A percentile compares a stretch with the other conserved stretches of the same genome.
Conservation (phyloP, 257 asterid species). For the Fraxinus quadrangulata region DNA sequence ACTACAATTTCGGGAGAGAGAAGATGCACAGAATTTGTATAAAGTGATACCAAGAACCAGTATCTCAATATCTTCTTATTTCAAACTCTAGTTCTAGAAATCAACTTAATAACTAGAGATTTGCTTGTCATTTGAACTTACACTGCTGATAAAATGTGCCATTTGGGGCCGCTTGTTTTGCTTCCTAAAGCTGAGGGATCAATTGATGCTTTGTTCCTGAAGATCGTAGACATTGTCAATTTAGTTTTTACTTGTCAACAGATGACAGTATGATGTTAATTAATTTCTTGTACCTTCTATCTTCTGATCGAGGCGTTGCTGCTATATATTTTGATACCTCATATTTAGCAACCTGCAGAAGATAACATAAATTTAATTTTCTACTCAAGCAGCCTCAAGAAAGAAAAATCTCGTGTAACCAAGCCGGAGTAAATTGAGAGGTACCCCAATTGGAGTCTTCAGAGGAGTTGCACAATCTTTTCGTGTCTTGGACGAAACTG, state of each 20-base stretch:
- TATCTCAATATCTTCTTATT: neutral
- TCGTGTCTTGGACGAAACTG: conserved; percentile 23
- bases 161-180: conserved; percentile 66
- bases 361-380: conserved; percentile 1
- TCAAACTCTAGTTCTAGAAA: neutral
- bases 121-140: conserved; percentile 39
- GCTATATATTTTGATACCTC: conserved; percentile 39
- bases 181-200: conserved; percentile 54
- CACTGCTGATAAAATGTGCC: conserved; percentile 78
- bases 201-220: conserved; percentile 58
- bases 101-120: neutral
- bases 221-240: neutral
- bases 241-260: conserved; percentile 5
- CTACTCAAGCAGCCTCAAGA: neutral
- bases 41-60: neutral
- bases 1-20: neutral
- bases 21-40: neutral
- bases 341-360: conserved; percentile 47
- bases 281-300: conserved; percentile 44
- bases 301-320: conserved; percentile 54
- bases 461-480: conserved; percentile 54
- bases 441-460: conserved; percentile 55
- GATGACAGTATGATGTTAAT: neutral
- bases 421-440: neutral
- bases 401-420: neutral